These are phyloP conservation scores for Phtheirospermum japonicum DNA, from an alignment of 257 asterid genomes.

Conservation along the genomic window DNA sequence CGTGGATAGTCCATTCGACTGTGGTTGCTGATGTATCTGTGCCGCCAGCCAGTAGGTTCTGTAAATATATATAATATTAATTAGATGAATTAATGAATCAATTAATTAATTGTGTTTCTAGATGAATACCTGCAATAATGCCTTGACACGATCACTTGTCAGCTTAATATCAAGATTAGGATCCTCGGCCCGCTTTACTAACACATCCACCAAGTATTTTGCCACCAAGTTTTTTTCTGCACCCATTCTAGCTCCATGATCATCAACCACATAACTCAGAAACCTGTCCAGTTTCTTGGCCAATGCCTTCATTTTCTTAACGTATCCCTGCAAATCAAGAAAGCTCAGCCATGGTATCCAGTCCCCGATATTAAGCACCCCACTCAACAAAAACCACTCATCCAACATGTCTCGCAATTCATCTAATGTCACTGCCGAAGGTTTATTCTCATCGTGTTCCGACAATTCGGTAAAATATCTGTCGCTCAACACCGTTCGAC, in stretches of 20 bases:
- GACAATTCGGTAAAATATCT: conserved; percentile 24
- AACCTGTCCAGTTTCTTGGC: conserved; percentile 34
- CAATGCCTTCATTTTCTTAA: conserved; percentile 40
- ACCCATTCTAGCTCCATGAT: conserved; percentile 23
- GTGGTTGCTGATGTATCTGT: conserved; percentile 32
- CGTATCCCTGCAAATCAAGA: conserved; percentile 46
- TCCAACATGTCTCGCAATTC: conserved; percentile 34
- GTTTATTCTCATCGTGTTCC: not conserved
- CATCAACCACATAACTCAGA: conserved; percentile 29
- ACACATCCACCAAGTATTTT: conserved; percentile 26
- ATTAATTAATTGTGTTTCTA: too few relatives aligned
- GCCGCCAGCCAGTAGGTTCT: conserved; percentile 29
- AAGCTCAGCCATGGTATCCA: conserved; percentile 49
- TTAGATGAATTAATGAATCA: too few relatives aligned
- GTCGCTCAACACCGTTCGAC: conserved; percentile 23
- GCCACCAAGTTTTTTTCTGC: not conserved
- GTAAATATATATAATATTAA: too few relatives aligned
- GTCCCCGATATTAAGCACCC: conserved; percentile 44
- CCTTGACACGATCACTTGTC: conserved; percentile 36
- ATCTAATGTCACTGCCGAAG: not conserved
- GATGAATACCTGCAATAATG: conserved; percentile 32
- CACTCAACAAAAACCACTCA: conserved; percentile 39
- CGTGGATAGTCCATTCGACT: conserved; percentile 38
- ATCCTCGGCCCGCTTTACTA: conserved; percentile 31
- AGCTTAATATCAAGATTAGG: conserved; percentile 35